phyloP scores from a whole-genome alignment of 805 yeast genomes.

The Teunomyces aglyptinius region DNA sequence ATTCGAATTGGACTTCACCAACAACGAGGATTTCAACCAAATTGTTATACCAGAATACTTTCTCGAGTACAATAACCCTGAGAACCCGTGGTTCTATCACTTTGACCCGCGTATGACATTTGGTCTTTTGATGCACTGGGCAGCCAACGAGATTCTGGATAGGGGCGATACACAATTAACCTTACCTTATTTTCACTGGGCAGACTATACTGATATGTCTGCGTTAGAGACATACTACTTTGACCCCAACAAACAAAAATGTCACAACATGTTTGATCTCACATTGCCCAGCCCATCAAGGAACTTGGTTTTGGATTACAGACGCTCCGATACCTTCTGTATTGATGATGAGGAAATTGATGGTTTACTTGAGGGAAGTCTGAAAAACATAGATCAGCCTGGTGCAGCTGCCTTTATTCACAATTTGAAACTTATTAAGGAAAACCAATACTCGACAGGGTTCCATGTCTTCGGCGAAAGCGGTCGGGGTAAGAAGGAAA shows the following conservation, averaged over 20 bases:
- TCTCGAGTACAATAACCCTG: slow-evolving; percentile 6
- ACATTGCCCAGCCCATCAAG: slow-evolving; percentile 10
- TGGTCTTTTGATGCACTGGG: slow-evolving; percentile 16
- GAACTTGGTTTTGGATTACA: slow-evolving; percentile 12
- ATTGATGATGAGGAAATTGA: slow-evolving; percentile 23
- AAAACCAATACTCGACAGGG: slow-evolving; percentile 22
- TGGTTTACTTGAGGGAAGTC: not conserved
- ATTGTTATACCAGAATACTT: slow-evolving; percentile 14
- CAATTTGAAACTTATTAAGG: slow-evolving; percentile 8
- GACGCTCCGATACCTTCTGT: slow-evolving; percentile 19
- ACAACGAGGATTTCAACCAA: slow-evolving; percentile 7
- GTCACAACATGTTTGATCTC: slow-evolving; percentile 18
- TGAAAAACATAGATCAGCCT: not conserved
- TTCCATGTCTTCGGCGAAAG: slow-evolving; percentile 38
- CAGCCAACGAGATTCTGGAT: not conserved
- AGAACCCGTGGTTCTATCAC: slow-evolving; percentile 12
- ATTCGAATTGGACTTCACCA: slow-evolving; percentile 1
- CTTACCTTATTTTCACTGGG: slow-evolving; percentile 31
- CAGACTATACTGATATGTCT: slow-evolving; percentile 29
- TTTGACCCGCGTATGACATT: slow-evolving; percentile 32
- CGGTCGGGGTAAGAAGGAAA: slow-evolving; percentile 27
- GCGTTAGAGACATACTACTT: slow-evolving; percentile 16
- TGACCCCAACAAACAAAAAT: slow-evolving; percentile 13
- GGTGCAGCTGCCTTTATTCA: not conserved
- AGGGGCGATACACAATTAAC: slow-evolving; percentile 8